These are phyloP conservation scores for Fusarium sp. DNA, from an alignment of 2,329 filamentous ascomycete genomes.

Conservation along the genomic window DNA sequence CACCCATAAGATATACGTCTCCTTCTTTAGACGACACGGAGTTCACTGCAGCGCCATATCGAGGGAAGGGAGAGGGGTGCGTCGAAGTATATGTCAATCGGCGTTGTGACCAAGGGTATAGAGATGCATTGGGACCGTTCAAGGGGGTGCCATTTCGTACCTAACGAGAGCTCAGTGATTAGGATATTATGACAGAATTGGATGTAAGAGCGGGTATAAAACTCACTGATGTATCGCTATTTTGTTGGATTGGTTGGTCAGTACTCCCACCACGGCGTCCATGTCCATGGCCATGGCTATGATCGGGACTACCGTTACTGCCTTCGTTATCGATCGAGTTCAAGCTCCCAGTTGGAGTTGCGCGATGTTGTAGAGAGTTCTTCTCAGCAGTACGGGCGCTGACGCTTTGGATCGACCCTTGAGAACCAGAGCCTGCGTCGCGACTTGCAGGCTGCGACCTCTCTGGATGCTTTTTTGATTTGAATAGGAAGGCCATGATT, in stretches of 20 bases:
- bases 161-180: slow-evolving; percentile 46
- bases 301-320: slow-evolving; percentile 70
- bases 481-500: slow-evolving; percentile 84
- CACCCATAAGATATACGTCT: slow-evolving; percentile 97
- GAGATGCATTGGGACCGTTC: slow-evolving; percentile 74
- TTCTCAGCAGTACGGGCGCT: slow-evolving; percentile 63
- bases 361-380: slow-evolving; percentile 60
- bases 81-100: slow-evolving; percentile 85
- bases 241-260: slow-evolving; percentile 56
- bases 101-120: slow-evolving; percentile 96
- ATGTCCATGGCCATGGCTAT: slow-evolving; percentile 54
- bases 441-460: slow-evolving; percentile 62
- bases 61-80: slow-evolving; percentile 87
- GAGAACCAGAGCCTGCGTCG: slow-evolving; percentile 59
- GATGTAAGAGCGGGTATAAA: background rate
- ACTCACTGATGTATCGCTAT: slow-evolving; percentile 55
- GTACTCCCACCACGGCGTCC: slow-evolving; percentile 62
- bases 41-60: slow-evolving; percentile 97
- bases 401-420: slow-evolving; percentile 60
- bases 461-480: slow-evolving; percentile 80
- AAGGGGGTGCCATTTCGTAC: slow-evolving; percentile 63
- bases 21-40: slow-evolving; percentile 93
- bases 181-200: slow-evolving; percentile 6
- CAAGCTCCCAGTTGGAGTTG: slow-evolving; percentile 80
- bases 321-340: slow-evolving; percentile 73